Conservation (phyloP, 352 stramenopile genomes). For the Discostella stelligera region DNA sequence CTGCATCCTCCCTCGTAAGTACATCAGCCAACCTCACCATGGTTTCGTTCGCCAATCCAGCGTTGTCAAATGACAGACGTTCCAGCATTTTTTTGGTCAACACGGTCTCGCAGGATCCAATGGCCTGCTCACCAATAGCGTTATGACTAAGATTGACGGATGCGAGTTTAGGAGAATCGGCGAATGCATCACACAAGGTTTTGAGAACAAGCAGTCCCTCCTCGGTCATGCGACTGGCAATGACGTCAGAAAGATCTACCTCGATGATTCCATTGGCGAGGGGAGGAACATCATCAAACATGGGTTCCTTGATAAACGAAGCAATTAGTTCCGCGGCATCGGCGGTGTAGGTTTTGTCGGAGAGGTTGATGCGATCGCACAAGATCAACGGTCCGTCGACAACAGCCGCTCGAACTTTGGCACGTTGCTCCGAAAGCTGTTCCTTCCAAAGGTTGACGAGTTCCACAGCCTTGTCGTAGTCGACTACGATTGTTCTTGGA, state of each 20-base stretch:
- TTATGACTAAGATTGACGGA: constrained; percentile 93
- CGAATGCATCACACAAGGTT: constrained; percentile 84
- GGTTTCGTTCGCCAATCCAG: constrained; percentile 90
- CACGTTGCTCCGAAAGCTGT: constrained; percentile 42
- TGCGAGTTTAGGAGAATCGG: constrained; percentile 79
- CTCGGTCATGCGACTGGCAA: constrained; percentile 88
- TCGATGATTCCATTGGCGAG: constrained; percentile 42
- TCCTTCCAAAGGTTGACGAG: constrained; percentile 36
- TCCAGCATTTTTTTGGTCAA: constrained; percentile 83
- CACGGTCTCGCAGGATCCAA: constrained; percentile 88
- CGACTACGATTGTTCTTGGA: constrained; percentile 35
- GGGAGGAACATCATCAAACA: constrained; percentile 18
- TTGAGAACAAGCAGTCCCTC: constrained; percentile 87
- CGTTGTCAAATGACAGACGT: constrained; percentile 92
- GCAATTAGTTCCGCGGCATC: constrained; percentile 47
- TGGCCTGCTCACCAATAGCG: constrained; percentile 91
- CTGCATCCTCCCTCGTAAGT: constrained; percentile 64
- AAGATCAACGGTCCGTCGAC: constrained; percentile 17
- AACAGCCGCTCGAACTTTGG: constrained; percentile 14
- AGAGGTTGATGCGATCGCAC: constrained; percentile 51
- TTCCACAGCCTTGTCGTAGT: constrained; percentile 30
- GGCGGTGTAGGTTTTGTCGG: constrained; percentile 45
- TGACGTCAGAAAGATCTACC: constrained; percentile 88
- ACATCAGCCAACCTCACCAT: constrained; percentile 87
- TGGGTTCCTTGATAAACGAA: constrained; percentile 32